A percentile compares a stretch with the other conserved stretches of the same genome.
phyloP scores from a whole-genome alignment of 306 rosid genomes.

The Arachis stenosperma region DNA sequence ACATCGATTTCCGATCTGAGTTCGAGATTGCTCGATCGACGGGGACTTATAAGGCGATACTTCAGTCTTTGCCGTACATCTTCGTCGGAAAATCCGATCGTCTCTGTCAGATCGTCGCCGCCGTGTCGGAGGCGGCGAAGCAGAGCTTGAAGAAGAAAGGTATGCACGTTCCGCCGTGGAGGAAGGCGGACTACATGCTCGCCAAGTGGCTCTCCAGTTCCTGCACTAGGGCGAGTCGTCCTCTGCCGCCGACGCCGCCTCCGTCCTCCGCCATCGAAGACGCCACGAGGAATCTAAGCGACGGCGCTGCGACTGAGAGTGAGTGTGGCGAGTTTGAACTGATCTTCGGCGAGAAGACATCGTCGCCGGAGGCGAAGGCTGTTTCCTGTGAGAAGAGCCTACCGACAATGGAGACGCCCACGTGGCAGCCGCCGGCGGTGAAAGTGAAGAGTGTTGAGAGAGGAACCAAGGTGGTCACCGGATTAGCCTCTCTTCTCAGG shows the following conservation, averaged over 20 bases:
- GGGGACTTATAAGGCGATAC: slow-evolving; percentile 76
- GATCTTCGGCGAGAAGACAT: slow-evolving; percentile 66
- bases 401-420: slow-evolving; percentile 20
- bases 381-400: slow-evolving; percentile 23
- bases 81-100: slow-evolving; percentile 92
- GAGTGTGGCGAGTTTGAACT: slow-evolving; percentile 72
- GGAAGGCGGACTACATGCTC: slow-evolving; percentile 84
- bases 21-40: slow-evolving; percentile 96
- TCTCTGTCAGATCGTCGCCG: slow-evolving; percentile 67
- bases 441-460: slow-evolving; percentile 78
- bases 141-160: slow-evolving; percentile 96
- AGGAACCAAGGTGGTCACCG: slow-evolving; percentile 82
- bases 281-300: slow-evolving; percentile 8
- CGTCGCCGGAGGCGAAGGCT: slow-evolving; percentile 25
- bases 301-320: slow-evolving; percentile 40
- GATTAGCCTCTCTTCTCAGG: slow-evolving; percentile 85
- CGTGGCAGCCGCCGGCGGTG: slow-evolving; percentile 90
- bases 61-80: slow-evolving; percentile 78
- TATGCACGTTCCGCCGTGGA: slow-evolving; percentile 98
- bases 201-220: slow-evolving; percentile 92
- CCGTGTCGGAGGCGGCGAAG: slow-evolving; percentile 80
- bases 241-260: slow-evolving; percentile 27
- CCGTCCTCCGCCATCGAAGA: slow-evolving; percentile 18
- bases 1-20: slow-evolving; percentile 92
- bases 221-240: slow-evolving; percentile 45